Conservation (phyloP, 805 yeast species). For the Candida sakaeoensis region DNA sequence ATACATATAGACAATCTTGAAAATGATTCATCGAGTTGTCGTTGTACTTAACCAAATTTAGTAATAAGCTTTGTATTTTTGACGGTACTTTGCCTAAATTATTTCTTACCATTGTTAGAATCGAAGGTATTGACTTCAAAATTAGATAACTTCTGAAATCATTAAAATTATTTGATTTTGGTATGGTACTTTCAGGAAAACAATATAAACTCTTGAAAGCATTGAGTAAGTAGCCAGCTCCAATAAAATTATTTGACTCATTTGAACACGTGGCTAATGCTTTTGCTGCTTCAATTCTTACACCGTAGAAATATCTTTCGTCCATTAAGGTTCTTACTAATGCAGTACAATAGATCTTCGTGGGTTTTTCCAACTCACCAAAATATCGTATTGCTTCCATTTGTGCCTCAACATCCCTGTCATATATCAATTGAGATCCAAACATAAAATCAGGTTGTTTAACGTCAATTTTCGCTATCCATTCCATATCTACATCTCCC, state of each 20-base stretch:
- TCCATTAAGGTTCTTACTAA: constrained; percentile 81
- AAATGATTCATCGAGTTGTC: constrained; percentile 79
- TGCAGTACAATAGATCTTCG: constrained; percentile 66
- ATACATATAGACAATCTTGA: constrained; percentile 67
- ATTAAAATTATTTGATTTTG: constrained; percentile 76
- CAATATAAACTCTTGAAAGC: constrained; percentile 72
- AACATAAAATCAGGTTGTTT: constrained; percentile 95
- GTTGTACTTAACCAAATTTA: constrained; percentile 74
- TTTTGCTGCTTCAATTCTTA: constrained; percentile 80
- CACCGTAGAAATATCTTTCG: constrained; percentile 79
- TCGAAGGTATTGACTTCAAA: constrained; percentile 62
- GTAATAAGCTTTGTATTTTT: constrained; percentile 56
- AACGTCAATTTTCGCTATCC: constrained; percentile 81
- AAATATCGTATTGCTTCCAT: constrained; percentile 75
- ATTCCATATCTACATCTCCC: constrained; percentile 96
- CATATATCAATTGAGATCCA: constrained; percentile 89
- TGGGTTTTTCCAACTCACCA: constrained; percentile 56
- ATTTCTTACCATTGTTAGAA: constrained; percentile 59
- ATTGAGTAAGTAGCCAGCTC: constrained; percentile 65
- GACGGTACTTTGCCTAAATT: constrained; percentile 57
- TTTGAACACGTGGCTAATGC: constrained; percentile 71
- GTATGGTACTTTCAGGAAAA: constrained; percentile 57
- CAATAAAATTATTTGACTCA: constrained; percentile 60
- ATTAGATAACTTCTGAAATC: constrained; percentile 67
- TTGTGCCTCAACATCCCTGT: constrained; percentile 95